Base-by-base conservation (phyloP, 2,329 filamentous ascomycete genomes). In the Calonectria leucothoes region DNA sequence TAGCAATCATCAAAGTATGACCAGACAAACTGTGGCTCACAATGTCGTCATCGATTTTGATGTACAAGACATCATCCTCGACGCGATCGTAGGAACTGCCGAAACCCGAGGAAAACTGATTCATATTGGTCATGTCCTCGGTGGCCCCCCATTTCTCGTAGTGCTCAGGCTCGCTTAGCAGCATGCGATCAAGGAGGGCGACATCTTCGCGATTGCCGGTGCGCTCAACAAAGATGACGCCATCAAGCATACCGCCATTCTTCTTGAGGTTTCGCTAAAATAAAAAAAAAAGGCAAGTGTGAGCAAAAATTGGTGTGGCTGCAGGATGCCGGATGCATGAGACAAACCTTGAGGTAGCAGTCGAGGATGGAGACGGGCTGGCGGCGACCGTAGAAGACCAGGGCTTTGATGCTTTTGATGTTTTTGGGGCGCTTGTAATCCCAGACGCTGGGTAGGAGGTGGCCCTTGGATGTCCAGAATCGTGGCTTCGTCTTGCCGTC, bases 361-460 rank as follows among this genome's bases (percentile, higher is more conserved):
- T 88, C 86, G 49, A 89, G 76, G 33, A 88, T 84, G 37, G 86
- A 84, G 29, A 88, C 85, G 12, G 85, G 84, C 69, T 83, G 80
- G 64, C 84, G 84, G 20, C 87, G 83, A 25, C 87, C 87, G 72
- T 83, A 88, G 70, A 88, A 88, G 0, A 88, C 85, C 70, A 88
- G 82, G 20, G 82, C 87, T 71, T 88, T 83, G n/a, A 88, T 79
- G 74, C 84, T 85, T 3, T 69, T 70, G 11, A 81, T 68, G 14
- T 74, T 48, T 2, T 64, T 27, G 2, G 79, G 79, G 48, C 75
- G 70, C 35, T 76, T 48, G 75, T 74, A 80, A 8, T 78, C 51
- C 27, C 69, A 67, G 23, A 80, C 42, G 8, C 73, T 78, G 10
- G 74, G 70, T 12, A 77, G 39, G 4, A 70, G 61, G 4, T 79